A percentile compares a stretch with the other conserved stretches of the same genome.
phyloP scores from a whole-genome alignment of 768 basidiomycete genomes.

The Paxillus involutus region DNA sequence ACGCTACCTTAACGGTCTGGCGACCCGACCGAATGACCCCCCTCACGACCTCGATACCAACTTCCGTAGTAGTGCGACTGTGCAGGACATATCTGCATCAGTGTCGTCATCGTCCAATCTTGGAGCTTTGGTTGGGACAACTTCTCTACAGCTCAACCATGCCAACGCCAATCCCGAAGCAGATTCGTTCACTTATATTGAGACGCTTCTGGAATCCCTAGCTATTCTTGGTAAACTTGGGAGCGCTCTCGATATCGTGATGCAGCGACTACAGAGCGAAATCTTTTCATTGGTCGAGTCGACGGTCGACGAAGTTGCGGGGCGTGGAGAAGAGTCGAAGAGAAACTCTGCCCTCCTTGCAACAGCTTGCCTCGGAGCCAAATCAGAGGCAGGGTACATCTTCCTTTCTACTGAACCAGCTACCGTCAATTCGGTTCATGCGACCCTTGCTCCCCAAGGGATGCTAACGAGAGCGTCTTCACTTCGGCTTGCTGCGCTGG shows the following conservation, averaged over 20 bases:
- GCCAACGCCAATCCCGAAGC: slow-evolving; percentile 71
- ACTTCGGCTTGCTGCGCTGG: slow-evolving; percentile 70
- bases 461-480: slow-evolving; percentile 46
- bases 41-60: slow-evolving; percentile 59
- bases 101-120: not conserved
- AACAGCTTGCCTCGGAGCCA: slow-evolving; percentile 37
- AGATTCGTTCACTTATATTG: slow-evolving; percentile 92
- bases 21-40: slow-evolving; percentile 74
- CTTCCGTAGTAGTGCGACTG: slow-evolving; percentile 18
- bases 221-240: slow-evolving; percentile 89
- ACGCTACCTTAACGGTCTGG: slow-evolving; percentile 63
- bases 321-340: slow-evolving; percentile 79
- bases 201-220: slow-evolving; percentile 89
- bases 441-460: slow-evolving; percentile 21
- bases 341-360: slow-evolving; percentile 40
- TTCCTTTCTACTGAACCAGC: slow-evolving; percentile 33
- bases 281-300: slow-evolving; percentile 81
- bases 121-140: slow-evolving; percentile 1
- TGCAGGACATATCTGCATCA: slow-evolving; percentile 20
- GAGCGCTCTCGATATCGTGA: slow-evolving; percentile 75
- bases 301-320: slow-evolving; percentile 89
- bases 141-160: slow-evolving; percentile 21
- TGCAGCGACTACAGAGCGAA: slow-evolving; percentile 82
- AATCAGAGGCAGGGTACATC: slow-evolving; percentile 55
- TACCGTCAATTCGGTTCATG: slow-evolving; percentile 20